Percentiles rank a stretch among this genome's conserved stretches.
phyloP scores from a whole-genome alignment of 331 rosid species.

The Acacia pycnantha region DNA sequence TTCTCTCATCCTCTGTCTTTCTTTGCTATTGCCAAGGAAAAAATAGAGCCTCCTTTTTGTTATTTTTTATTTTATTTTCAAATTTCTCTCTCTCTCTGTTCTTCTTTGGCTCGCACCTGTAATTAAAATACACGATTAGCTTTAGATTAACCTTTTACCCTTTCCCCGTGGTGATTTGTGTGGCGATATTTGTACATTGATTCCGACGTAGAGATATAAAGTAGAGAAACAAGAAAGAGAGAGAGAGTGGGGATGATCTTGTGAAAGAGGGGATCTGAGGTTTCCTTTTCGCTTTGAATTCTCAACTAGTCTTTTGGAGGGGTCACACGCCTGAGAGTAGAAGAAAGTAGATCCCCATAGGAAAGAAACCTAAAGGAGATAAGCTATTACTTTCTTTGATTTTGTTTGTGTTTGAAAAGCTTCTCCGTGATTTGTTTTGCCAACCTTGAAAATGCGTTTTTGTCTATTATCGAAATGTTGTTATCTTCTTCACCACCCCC shows the following conservation, averaged over 20 bases:
- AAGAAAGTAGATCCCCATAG: slow-evolving; percentile 12
- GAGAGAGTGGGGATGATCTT: slow-evolving; percentile 27
- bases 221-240: neutral
- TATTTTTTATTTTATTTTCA: neutral
- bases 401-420: slow-evolving; percentile 53
- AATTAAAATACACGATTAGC: neutral
- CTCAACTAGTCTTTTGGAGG: slow-evolving; percentile 27
- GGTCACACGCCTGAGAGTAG: slow-evolving; percentile 4
- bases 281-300: slow-evolving; percentile 77
- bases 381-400: slow-evolving; percentile 35
- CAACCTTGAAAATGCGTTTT: slow-evolving; percentile 54
- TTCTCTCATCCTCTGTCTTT: slow-evolving; percentile 38
- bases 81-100: neutral
- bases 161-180: slow-evolving; percentile 17
- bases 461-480: slow-evolving; percentile 58
- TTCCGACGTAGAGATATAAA: slow-evolving; percentile 11
- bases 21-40: neutral
- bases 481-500: slow-evolving; percentile 5
- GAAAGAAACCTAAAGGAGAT: slow-evolving; percentile 22
- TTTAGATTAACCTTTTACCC: neutral
- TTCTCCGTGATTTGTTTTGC: slow-evolving; percentile 36
- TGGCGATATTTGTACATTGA: slow-evolving; percentile 22
- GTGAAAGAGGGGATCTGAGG: slow-evolving; percentile 54
- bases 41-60: neutral
- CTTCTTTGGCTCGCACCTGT: neutral